phyloP scores from a whole-genome alignment of 2,329 filamentous ascomycete species.

The Aspergillus hiratsukae region DNA sequence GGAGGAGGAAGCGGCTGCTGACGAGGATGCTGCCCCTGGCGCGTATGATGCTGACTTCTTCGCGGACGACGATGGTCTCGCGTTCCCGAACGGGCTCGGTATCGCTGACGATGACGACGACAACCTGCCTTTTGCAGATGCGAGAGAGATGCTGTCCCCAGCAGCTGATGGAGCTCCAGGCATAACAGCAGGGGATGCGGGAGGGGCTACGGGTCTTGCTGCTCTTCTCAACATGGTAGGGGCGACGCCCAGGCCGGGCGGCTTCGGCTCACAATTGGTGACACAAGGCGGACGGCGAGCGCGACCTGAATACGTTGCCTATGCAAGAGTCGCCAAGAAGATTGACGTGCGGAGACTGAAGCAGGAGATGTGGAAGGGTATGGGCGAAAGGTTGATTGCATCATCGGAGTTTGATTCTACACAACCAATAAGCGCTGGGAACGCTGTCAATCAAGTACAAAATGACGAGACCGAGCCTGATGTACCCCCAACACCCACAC shows the following conservation, averaged over 20 bases:
- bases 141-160: conserved; percentile 46
- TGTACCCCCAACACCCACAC: conserved; percentile 34
- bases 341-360: conserved; percentile 62
- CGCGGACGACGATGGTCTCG: conserved; percentile 60
- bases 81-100: conserved; percentile 44
- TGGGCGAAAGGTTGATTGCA: conserved; percentile 45
- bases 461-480: conserved; percentile 21
- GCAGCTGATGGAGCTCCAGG: conserved; percentile 30
- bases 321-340: conserved; percentile 63
- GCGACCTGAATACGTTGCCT: conserved; percentile 62
- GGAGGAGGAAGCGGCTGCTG: conserved; percentile 50
- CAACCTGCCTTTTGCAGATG: conserved; percentile 46
- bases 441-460: conserved; percentile 10
- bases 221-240: conserved; percentile 38
- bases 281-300: conserved; percentile 55
- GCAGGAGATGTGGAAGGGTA: conserved; percentile 62
- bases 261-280: conserved; percentile 59
- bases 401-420: conserved; percentile 31
- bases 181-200: conserved; percentile 29
- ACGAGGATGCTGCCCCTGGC: conserved; percentile 61
- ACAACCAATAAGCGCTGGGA: conserved; percentile 22
- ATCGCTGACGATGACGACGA: conserved; percentile 46
- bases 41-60: conserved; percentile 98
- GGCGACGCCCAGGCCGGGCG: conserved; percentile 37
- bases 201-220: conserved; percentile 33